phyloP scores from a whole-genome alignment of 2,329 filamentous ascomycete species.

The Akanthomyces uredinophilus region DNA sequence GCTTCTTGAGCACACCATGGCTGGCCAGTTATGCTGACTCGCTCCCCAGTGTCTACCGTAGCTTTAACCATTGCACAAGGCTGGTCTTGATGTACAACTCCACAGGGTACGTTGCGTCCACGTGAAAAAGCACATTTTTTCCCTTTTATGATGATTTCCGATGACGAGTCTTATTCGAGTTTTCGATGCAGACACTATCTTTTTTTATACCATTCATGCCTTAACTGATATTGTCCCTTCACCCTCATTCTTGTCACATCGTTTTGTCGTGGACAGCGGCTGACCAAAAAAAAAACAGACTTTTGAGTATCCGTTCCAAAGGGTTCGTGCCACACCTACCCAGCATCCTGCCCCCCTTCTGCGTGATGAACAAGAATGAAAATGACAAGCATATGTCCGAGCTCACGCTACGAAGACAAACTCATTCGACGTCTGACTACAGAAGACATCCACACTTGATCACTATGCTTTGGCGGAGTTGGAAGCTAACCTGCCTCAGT shows the following conservation, averaged over 20 bases:
- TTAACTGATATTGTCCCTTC: slow-evolving; percentile 36
- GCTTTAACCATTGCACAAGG: not conserved
- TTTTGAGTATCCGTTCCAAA: slow-evolving; percentile 20
- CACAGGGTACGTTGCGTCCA: slow-evolving; percentile 1
- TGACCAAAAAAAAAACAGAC: slow-evolving; percentile 18
- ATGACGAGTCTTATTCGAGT: slow-evolving; percentile 77
- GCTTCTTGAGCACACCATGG: not conserved
- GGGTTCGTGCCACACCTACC: slow-evolving; percentile 16
- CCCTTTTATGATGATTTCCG: slow-evolving; percentile 45
- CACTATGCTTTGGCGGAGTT: not conserved
- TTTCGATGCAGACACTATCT: slow-evolving; percentile 64
- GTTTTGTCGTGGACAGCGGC: slow-evolving; percentile 19
- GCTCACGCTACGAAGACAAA: slow-evolving; percentile 49
- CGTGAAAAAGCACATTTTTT: slow-evolving; percentile 19
- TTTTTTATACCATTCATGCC: slow-evolving; percentile 69
- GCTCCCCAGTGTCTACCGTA: not conserved
- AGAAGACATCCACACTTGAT: not conserved
- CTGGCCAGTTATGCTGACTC: not conserved
- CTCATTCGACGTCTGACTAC: slow-evolving; percentile 25
- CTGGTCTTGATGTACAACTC: not conserved
- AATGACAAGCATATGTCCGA: slow-evolving; percentile 99
- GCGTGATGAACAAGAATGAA: slow-evolving; percentile 78
- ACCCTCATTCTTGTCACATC: slow-evolving; percentile 12
- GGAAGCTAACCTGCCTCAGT: slow-evolving; percentile 3
- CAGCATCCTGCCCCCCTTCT: slow-evolving; percentile 15